These are phyloP conservation scores for Schwanniomyces sp. DNA, from an alignment of 805 yeast genomes.

Conservation along the genomic window DNA sequence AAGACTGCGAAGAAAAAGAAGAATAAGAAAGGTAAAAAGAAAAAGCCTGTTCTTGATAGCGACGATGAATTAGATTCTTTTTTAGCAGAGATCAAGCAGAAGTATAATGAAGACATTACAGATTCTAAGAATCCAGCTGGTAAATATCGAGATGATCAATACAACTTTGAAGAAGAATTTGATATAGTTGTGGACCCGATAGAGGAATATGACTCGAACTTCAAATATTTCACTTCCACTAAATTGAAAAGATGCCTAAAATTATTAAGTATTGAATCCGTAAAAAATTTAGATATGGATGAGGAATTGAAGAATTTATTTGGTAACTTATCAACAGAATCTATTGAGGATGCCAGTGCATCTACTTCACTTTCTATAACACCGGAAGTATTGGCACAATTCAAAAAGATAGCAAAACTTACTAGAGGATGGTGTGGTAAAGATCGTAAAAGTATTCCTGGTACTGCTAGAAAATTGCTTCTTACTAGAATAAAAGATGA, in stretches of 20 bases:
- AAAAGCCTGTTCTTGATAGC: conserved; percentile 24
- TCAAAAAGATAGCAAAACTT: conserved; percentile 54
- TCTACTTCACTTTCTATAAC: conserved; percentile 69
- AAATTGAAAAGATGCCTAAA: conserved; percentile 40
- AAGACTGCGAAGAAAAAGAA: conserved; percentile 24
- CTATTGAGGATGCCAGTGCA: conserved; percentile 72
- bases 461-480: conserved; percentile 63
- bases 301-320: conserved; percentile 68
- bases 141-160: conserved; percentile 18
- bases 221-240: conserved; percentile 44
- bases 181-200: conserved; percentile 25
- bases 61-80: conserved; percentile 63
- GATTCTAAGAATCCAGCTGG: conserved; percentile 1
- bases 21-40: conserved; percentile 18
- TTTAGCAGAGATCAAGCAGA: conserved; percentile 40
- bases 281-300: conserved; percentile 70
- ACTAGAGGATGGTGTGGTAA: conserved; percentile 85
- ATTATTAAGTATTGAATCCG: conserved; percentile 43
- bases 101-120: conserved; percentile 15
- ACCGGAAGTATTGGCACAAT: conserved; percentile 66
- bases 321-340: conserved; percentile 67
- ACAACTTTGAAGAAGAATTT: conserved; percentile 23
- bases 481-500: conserved; percentile 76
- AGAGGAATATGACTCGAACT: conserved; percentile 44
- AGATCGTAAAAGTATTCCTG: conserved; percentile 73